Evolutionary conservation across 805 yeast species (phyloP).

Genomic region (Candida khao-thaluensis): DNA sequence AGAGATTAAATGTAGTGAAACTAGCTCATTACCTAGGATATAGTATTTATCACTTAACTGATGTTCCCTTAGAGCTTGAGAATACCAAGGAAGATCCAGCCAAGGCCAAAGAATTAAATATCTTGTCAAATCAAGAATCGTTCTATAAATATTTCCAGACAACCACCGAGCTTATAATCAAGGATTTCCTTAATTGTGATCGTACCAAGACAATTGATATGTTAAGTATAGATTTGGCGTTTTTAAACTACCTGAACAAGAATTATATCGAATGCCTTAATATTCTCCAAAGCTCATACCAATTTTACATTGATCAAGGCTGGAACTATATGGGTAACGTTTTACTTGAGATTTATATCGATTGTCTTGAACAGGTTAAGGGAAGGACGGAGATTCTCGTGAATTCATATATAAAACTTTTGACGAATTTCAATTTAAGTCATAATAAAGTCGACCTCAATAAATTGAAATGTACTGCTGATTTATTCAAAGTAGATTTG

Average conservation of each 20-base stretch:
- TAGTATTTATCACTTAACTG: constrained; percentile 18
- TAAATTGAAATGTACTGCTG: constrained; percentile 15
- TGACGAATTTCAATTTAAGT: constrained; percentile 28
- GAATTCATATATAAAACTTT: constrained; percentile 40
- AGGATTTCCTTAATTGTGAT: constrained; percentile 48
- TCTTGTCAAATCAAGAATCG: constrained; percentile 9
- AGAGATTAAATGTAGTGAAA: constrained; percentile 42
- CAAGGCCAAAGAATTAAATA: not conserved
- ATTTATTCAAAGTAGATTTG: constrained; percentile 15
- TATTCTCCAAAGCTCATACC: constrained; percentile 67
- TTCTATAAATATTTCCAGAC: constrained; percentile 39
- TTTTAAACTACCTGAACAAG: constrained; percentile 57
- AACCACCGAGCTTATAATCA: constrained; percentile 56
- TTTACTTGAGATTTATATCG: constrained; percentile 65
- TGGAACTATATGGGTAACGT: constrained; percentile 73
- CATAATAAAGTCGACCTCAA: constrained; percentile 25
- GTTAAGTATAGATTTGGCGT: constrained; percentile 75
- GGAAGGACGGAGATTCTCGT: constrained; percentile 29
- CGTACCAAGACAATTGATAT: constrained; percentile 69
- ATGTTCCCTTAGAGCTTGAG: constrained; percentile 3
- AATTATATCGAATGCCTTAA: constrained; percentile 61
- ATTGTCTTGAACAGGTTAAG: constrained; percentile 54
- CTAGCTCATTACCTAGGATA: constrained; percentile 23
- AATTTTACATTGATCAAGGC: constrained; percentile 62
- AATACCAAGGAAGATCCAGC: not conserved